Evolutionary conservation across 73 alveolate genomes (phyloP).

Genomic region (Blepharisma stoltei): DNA sequence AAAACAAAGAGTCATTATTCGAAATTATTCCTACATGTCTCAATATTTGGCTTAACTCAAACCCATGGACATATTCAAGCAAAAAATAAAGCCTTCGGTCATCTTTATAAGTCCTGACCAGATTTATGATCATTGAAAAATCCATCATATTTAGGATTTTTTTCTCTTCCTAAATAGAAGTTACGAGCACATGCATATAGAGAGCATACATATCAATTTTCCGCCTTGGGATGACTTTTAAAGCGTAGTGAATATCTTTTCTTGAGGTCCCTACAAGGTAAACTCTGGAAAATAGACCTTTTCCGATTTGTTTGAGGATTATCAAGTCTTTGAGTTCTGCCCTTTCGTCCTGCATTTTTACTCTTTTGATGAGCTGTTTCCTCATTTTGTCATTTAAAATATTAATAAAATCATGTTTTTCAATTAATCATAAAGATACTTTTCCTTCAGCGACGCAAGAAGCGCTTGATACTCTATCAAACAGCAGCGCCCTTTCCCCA

Average conservation of each 20-base stretch:
- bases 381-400: constrained; percentile 58
- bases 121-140: constrained; percentile 51
- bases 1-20: constrained; percentile 46
- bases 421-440: constrained; percentile 38
- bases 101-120: constrained; percentile 49
- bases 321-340: constrained; percentile 38
- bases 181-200: constrained; percentile 37
- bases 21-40: constrained; percentile 57
- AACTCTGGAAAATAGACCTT: constrained; percentile 57
- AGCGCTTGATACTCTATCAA: constrained; percentile 52
- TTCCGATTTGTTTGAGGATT: constrained; percentile 36
- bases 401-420: constrained; percentile 49
- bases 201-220: constrained; percentile 35
- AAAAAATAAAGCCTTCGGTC: constrained; percentile 40
- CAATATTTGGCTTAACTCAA: constrained; percentile 46
- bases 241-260: constrained; percentile 46
- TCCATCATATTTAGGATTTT: constrained; percentile 36
- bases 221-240: constrained; percentile 43
- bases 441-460: constrained; percentile 57
- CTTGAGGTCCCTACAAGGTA: constrained; percentile 38
- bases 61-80: constrained; percentile 52
- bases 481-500: constrained; percentile 56
- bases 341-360: constrained; percentile 37
- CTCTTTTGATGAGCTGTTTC: constrained; percentile 28
- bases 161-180: constrained; percentile 33